Evolutionary conservation across 2,329 filamentous ascomycete species (phyloP), one percentile per base, ranked within the genome.

Genomic region (Fusarium nisikadoi): DNA sequence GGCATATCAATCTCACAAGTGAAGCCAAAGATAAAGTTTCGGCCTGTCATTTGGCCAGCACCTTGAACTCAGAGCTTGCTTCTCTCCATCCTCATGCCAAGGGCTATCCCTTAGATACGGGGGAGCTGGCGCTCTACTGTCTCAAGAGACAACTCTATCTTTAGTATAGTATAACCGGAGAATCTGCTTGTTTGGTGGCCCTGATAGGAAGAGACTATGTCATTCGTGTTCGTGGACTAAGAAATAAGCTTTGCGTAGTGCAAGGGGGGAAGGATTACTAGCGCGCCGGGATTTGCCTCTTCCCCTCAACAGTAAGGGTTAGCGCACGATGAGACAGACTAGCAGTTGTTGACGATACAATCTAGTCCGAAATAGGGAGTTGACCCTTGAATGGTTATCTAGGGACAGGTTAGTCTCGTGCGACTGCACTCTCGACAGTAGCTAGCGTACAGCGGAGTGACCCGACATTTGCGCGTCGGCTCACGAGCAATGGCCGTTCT

Each of bases 41-140:
- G 9, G 6, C 0, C 8, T 11, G 5, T 16, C 3, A 2, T 29
- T n/a, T 11, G 13, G 6, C 3, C 0, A n/a, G 13, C 2, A 2
- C 13, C 10, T n/a, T 0, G 3, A 9, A 6, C 4, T 1, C 9
- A 9, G 4, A n/a, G 1, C 19, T n/a, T 2, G 8, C 13, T 8
- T 16, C 11, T 16, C 43, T 46, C 6, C 19, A 29, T n/a, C 6
- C 2, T 11, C 19, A n/a, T 3, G 6, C 9, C 8, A n/a, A 14
- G 19, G 13, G 1, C n/a, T 9, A 47, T 47, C 9, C 45, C 45
- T 27, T 47, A 27, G 4, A 9, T 2, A n/a, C 7, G 9, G 25
- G 45, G 45, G 45, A 47, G 19, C 27, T 47, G 43, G 7, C 4
- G 1, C 1, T n/a, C 11, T 29, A 46, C 25, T n/a, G 1, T 13